phyloP scores from a whole-genome alignment of 768 basidiomycete species.

The Pluteus cervinus region DNA sequence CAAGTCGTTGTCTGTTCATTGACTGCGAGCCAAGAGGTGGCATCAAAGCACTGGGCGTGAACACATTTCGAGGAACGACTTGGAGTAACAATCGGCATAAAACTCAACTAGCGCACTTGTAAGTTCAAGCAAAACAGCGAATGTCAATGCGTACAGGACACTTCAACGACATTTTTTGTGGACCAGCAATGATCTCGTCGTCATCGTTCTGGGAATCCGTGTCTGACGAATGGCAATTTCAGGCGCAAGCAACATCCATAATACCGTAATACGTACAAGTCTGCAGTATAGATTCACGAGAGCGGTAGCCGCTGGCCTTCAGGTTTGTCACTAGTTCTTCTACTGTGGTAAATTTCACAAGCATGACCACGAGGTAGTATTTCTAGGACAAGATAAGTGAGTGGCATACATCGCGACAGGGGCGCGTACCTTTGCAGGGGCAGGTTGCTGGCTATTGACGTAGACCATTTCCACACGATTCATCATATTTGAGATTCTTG shows the following conservation, averaged over 20 bases:
- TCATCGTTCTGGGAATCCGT: slow-evolving; percentile 55
- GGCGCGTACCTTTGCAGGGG: slow-evolving; percentile 57
- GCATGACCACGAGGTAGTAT: slow-evolving; percentile 79
- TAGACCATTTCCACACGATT: slow-evolving; percentile 87
- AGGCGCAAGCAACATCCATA: neutral
- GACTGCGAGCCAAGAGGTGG: slow-evolving; percentile 86
- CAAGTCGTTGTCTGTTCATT: slow-evolving; percentile 97
- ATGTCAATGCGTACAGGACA: slow-evolving; percentile 67
- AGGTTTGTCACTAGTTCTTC: slow-evolving; percentile 64
- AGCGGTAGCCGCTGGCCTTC: slow-evolving; percentile 59
- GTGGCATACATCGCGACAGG: neutral
- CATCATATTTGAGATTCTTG: slow-evolving; percentile 30
- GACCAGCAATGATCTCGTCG: slow-evolving; percentile 88
- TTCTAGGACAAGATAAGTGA: slow-evolving; percentile 43
- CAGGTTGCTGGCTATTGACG: slow-evolving; percentile 80
- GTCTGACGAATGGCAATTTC: slow-evolving; percentile 38
- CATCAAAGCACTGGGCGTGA: slow-evolving; percentile 95
- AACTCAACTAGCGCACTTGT: slow-evolving; percentile 61
- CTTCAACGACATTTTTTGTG: slow-evolving; percentile 86
- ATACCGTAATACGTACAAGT: slow-evolving; percentile 46
- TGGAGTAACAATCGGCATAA: slow-evolving; percentile 77
- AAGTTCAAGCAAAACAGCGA: slow-evolving; percentile 1
- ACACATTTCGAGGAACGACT: slow-evolving; percentile 84
- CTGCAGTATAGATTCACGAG: slow-evolving; percentile 55
- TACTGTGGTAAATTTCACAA: slow-evolving; percentile 75